A percentile compares a stretch with the other conserved stretches of the same genome.
Conservation (phyloP, 768 basidiomycete genomes). For the Tremella mesenterica region DNA sequence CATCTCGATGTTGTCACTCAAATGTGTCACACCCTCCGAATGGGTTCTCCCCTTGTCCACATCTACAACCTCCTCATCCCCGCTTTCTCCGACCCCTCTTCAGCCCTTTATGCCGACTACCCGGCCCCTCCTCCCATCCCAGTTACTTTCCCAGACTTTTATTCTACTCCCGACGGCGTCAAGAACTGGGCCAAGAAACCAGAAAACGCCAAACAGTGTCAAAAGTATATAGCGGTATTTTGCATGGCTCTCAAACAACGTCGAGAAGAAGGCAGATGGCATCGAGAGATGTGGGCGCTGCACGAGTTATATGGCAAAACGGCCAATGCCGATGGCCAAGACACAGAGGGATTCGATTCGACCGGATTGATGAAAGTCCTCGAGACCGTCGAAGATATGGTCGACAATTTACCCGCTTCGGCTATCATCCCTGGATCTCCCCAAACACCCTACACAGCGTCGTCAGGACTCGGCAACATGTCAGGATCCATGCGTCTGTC, state of each 20-base stretch:
- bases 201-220: slow-evolving; percentile 69
- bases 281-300: slow-evolving; percentile 72
- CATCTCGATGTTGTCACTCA: slow-evolving; percentile 74
- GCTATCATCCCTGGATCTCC: slow-evolving; percentile 45
- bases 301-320: slow-evolving; percentile 81
- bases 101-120: slow-evolving; percentile 15
- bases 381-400: slow-evolving; percentile 36
- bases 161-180: slow-evolving; percentile 30
- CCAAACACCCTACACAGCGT: slow-evolving; percentile 16
- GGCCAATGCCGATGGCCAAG: slow-evolving; percentile 45
- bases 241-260: slow-evolving; percentile 74
- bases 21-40: slow-evolving; percentile 86
- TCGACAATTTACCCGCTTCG: slow-evolving; percentile 40
- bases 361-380: slow-evolving; percentile 70
- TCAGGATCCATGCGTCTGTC: neutral
- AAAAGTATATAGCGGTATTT: slow-evolving; percentile 83
- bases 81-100: slow-evolving; percentile 29
- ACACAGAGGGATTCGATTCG: slow-evolving; percentile 73
- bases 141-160: slow-evolving; percentile 37
- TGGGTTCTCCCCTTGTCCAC: slow-evolving; percentile 88
- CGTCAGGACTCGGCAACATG: slow-evolving; percentile 2
- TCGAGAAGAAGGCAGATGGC: slow-evolving; percentile 56
- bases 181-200: slow-evolving; percentile 45
- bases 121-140: slow-evolving; percentile 22
- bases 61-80: slow-evolving; percentile 77